Conservation (phyloP, 352 stramenopile genomes). For the Sclerospora graminicola region DNA sequence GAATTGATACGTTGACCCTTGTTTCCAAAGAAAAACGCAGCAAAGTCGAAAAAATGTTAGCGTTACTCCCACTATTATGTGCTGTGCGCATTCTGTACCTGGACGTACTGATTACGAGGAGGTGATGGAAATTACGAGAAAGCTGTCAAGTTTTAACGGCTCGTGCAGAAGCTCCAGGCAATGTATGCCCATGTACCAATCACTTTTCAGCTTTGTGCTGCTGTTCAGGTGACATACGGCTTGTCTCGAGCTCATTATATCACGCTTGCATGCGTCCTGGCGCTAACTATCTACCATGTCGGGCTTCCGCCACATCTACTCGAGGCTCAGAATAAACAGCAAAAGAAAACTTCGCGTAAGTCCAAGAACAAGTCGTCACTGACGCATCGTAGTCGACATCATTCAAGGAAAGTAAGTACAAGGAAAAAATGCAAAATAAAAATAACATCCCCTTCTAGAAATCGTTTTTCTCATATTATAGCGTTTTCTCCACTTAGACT, state of each 20-base stretch:
- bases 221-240: conserved; percentile 31
- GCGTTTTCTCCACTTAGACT: conserved; percentile 16
- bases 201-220: conserved; percentile 33
- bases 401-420: conserved; percentile 16
- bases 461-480: conserved; percentile 18
- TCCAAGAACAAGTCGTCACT: conserved; percentile 24
- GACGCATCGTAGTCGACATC: conserved; percentile 3
- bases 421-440: conserved; percentile 31
- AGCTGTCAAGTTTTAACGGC: conserved; percentile 65
- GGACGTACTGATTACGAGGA: conserved; percentile 58
- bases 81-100: conserved; percentile 69
- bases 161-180: conserved; percentile 46
- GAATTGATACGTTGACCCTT: no score
- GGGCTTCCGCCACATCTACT: conserved; percentile 40
- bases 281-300: conserved; percentile 40
- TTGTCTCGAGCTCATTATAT: conserved; percentile 45
- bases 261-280: conserved; percentile 28
- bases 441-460: conserved; percentile 21
- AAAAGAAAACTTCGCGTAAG: conserved; percentile 28
- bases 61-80: no score
- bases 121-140: conserved; percentile 66
- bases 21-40: no score
- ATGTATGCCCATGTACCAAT: conserved; percentile 50
- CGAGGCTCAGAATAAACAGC: conserved; percentile 47
- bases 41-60: no score